Evolutionary conservation across 768 basidiomycete genomes (phyloP).

Genomic region (Flagelloscypha sp.): DNA sequence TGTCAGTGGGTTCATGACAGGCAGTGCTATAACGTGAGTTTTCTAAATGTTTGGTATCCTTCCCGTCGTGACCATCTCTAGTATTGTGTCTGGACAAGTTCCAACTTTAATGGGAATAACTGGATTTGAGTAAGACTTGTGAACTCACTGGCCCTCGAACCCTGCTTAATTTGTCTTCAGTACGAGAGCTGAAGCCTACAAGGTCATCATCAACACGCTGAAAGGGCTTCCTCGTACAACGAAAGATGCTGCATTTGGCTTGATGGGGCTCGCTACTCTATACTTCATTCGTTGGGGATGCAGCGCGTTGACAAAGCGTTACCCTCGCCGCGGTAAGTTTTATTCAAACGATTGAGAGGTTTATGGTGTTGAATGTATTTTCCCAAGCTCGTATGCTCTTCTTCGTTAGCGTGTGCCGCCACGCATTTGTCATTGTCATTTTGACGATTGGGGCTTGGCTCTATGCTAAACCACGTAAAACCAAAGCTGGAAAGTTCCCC

Average conservation of each 20-base stretch:
- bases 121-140: slow-evolving; percentile 61
- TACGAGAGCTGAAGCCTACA: slow-evolving; percentile 77
- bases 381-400: slow-evolving; percentile 58
- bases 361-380: slow-evolving; percentile 3
- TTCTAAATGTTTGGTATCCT: no score
- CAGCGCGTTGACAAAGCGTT: slow-evolving; percentile 41
- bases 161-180: slow-evolving; percentile 26
- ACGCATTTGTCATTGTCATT: slow-evolving; percentile 83
- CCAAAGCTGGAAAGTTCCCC: slow-evolving; percentile 58
- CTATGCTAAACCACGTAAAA: slow-evolving; percentile 58
- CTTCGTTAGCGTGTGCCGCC: slow-evolving; percentile 69
- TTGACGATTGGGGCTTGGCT: slow-evolving; percentile 85
- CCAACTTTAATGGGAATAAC: slow-evolving; percentile 85
- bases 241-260: slow-evolving; percentile 86
- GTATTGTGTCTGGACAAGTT: slow-evolving; percentile 80
- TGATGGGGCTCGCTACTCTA: slow-evolving; percentile 62
- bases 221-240: slow-evolving; percentile 66
- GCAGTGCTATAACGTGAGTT: slow-evolving; percentile 94
- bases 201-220: slow-evolving; percentile 88
- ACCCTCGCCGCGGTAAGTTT: slow-evolving; percentile 50
- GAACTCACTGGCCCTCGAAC: not conserved
- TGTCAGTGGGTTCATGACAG: slow-evolving; percentile 92
- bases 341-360: not conserved
- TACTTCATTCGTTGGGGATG: slow-evolving; percentile 61
- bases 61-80: no score